Conservation (phyloP, 306 rosid species). For the Inga leiocalycina region DNA sequence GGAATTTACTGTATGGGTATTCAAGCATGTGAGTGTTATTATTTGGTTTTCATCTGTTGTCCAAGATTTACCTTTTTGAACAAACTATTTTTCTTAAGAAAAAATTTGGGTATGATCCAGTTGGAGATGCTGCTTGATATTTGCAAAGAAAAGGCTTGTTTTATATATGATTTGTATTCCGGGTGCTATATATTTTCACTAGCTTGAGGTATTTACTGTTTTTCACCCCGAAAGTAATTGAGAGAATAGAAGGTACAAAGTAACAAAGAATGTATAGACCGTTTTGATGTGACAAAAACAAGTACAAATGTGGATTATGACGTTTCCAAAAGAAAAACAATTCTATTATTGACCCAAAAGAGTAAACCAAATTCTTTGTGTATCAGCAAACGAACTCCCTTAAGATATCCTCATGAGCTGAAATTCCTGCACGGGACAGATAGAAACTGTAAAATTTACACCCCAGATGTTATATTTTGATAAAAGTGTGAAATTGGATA, state of each 20-base stretch:
- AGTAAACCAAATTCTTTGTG: neutral
- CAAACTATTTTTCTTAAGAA: conserved; percentile 1
- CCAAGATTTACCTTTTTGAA: neutral
- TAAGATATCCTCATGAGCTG: neutral
- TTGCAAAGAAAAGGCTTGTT: conserved; percentile 24
- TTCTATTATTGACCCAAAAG: neutral
- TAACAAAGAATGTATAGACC: neutral
- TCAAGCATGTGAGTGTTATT: conserved; percentile 82
- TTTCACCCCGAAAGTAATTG: neutral
- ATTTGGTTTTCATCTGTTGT: conserved; percentile 32
- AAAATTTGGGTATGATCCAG: conserved; percentile 7
- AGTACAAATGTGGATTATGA: neutral
- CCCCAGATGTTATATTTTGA: neutral
- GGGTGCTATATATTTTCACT: neutral
- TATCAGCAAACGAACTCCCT: neutral
- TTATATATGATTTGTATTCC: neutral
- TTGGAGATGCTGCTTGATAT: conserved; percentile 19
- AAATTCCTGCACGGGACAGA: neutral
- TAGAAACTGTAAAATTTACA: neutral
- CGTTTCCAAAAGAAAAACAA: neutral
- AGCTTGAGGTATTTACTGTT: neutral
- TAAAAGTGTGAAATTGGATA: neutral
- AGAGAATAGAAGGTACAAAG: neutral
- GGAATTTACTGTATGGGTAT: conserved; percentile 99
- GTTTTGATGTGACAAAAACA: neutral